Evolutionary conservation across 2,329 filamentous ascomycete genomes (phyloP), one percentile per base, ranked within the genome.

Genomic region (Talaromyces funiculosus): DNA sequence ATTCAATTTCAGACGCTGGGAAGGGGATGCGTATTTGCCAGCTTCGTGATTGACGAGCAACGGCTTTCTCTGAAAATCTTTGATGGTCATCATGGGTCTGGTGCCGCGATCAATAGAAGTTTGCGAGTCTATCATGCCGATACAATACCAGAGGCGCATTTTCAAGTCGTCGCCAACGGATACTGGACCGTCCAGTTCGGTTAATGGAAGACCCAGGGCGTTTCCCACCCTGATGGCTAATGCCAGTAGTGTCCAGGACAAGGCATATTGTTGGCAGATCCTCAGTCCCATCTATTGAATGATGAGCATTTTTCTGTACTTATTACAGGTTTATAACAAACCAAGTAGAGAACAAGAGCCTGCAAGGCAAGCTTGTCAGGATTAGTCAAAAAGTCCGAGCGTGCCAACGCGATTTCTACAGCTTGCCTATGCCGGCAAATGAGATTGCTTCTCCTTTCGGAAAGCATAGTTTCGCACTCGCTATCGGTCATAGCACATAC

Each of bases 21-120:
- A 18, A 38, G 18, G 20, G 6, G 16, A 4, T 26, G 51, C 51
- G 4, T 37, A 37, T 40, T 54, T 54, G 16, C 18, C 22, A 29
- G 35, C 35, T 4, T 54, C 51, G 14, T 24, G 35, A 18, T 40
- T 54, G 22, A 54, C 24, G 20, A 54, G 33, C 12, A 40, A 54
- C 8, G 51, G 51, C 26, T 38, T 54, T 14, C 31, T 54, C 51
- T 54, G 33, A 40, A 54, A 54, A 3, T 54, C 51, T n/a, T 40
- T 37, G 20, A 54, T 18, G 4, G 51, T 12, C 51, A 54, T 54
- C 51, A 54, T 38, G 16, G 51, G 51, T 29, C 51, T 33, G 14
- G 51, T 38, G 33, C 51, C 51, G 16, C 51, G 51, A 40, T 54
- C 51, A 26, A 54, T 54, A 6, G 51, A 54, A 10, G 51, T 54